Evolutionary conservation across 2,329 filamentous ascomycete species (phyloP), one percentile per base, ranked within the genome.

Genomic region (Pseudocercospora cruenta): DNA sequence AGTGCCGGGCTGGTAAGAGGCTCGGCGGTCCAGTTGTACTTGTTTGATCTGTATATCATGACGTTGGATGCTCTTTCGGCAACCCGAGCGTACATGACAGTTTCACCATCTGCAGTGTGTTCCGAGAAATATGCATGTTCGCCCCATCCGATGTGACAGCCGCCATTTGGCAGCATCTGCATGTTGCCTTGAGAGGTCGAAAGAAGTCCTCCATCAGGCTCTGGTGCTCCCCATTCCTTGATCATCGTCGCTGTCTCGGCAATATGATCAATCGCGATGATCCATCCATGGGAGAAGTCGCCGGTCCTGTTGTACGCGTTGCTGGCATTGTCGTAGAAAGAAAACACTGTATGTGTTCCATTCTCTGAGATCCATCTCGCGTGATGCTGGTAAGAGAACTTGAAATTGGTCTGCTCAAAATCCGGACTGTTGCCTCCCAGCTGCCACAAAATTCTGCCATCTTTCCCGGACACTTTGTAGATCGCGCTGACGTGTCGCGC

Each of bases 101-200:
- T 73, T 8, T 80, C 75, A 8, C 86, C 86, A n/a, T 83, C 80
- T 1, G 77, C 70, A 0, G 78, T 78, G 70, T 84, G 72, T 62
- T 83, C 81, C 6, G 80, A 81, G n/a, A 79, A 79, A 53, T 81
- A 77, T 1, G 75, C 73, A 31, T 77, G 73, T 64, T 81, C 76
- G 4, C 87, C 86, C 86, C 86, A 89, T 67, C 85, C 84, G 36
- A 88, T 82, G 49, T 88, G 76, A 6, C 82, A 82, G 64, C 86
- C 84, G 36, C 83, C 83, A 60, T 83, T 82, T 0, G 83, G 81
- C 0, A 89, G 79, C 5, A 86, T 71, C 68, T 89, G 86, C 33
- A 84, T 82, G 65, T 81, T 84, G 1, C 83, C 83, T 66, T 85
- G 84, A 0, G 85, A 86, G 54, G 80, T 83, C 28, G 84, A 81